Percentiles rank a stretch among this genome's conserved stretches.
Conservation (phyloP, 164 flowering plant species). For the Tetracentron sinense region DNA sequence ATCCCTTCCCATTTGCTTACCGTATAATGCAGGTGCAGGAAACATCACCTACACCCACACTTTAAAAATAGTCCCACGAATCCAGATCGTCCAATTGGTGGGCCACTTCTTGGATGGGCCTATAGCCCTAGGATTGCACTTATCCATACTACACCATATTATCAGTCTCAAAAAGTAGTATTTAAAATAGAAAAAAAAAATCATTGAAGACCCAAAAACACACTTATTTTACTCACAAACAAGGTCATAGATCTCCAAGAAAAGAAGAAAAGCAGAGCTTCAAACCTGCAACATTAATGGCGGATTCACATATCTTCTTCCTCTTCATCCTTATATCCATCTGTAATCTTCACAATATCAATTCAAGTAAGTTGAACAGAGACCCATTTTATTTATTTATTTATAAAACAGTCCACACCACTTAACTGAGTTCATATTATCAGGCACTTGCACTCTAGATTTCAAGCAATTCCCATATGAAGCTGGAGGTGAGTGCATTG, state of each 20-base stretch:
- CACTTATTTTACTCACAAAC: not conserved
- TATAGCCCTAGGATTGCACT: too few species aligned
- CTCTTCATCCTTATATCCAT: constrained; percentile 12
- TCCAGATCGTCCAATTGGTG: too few species aligned
- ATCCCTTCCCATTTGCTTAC: too few species aligned
- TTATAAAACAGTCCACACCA: too few species aligned
- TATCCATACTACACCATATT: too few species aligned
- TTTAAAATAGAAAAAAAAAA: too few species aligned
- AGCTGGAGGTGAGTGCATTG: constrained; percentile 13
- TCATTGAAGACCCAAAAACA: too few species aligned
- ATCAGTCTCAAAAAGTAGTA: too few species aligned
- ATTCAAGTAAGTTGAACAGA: constrained; percentile 6
- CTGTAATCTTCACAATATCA: constrained; percentile 2
- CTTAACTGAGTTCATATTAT: not conserved
- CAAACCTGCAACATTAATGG: constrained; percentile 7
- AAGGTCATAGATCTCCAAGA: not conserved
- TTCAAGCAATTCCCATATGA: constrained; percentile 24
- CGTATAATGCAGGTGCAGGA: too few species aligned
- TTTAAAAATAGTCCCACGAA: too few species aligned
- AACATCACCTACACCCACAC: too few species aligned
- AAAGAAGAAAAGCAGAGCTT: not conserved
- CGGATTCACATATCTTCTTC: constrained; percentile 4
- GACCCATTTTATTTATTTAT: not conserved
- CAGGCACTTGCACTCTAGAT: constrained; percentile 19
- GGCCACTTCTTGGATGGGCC: too few species aligned